These are phyloP conservation scores for Setomelanomma holmii DNA, from an alignment of 2,329 filamentous ascomycete genomes.

Conservation along the genomic window DNA sequence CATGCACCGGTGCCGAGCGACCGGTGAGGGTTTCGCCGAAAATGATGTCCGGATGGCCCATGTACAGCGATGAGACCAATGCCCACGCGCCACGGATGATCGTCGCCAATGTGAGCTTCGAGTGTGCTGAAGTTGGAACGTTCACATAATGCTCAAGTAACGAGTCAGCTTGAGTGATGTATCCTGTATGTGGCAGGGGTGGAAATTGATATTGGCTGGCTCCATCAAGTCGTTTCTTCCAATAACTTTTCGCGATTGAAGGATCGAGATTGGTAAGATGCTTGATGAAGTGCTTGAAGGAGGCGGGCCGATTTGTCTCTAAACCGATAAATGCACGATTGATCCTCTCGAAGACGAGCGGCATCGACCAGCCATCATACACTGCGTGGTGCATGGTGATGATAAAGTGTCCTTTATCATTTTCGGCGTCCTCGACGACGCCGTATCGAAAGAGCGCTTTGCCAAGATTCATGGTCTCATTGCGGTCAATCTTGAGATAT, in stretches of 20 bases:
- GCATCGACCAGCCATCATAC: slow-evolving; percentile 58
- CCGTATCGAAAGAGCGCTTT: slow-evolving; percentile 48
- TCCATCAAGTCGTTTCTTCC: slow-evolving; percentile 55
- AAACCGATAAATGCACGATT: slow-evolving; percentile 41
- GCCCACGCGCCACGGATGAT: slow-evolving; percentile 68
- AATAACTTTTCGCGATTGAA: slow-evolving; percentile 53
- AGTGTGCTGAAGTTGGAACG: slow-evolving; percentile 38
- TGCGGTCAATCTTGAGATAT: slow-evolving; percentile 46
- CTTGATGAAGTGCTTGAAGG: slow-evolving; percentile 59
- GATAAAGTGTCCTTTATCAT: slow-evolving; percentile 50
- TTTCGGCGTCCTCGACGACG: slow-evolving; percentile 34
- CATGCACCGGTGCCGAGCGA: slow-evolving; percentile 55
- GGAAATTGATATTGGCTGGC: slow-evolving; percentile 60
- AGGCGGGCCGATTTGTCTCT: slow-evolving; percentile 28
- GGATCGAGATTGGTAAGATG: slow-evolving; percentile 55
- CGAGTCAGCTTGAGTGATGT: slow-evolving; percentile 59
- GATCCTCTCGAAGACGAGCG: slow-evolving; percentile 44
- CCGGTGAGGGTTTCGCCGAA: slow-evolving; percentile 69
- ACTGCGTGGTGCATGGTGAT: slow-evolving; percentile 61
- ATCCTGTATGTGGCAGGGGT: slow-evolving; percentile 53
- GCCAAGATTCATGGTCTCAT: slow-evolving; percentile 50
- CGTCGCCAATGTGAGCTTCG: slow-evolving; percentile 57
- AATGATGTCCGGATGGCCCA: slow-evolving; percentile 60
- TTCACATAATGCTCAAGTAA: slow-evolving; percentile 58
- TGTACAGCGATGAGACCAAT: slow-evolving; percentile 63